These are phyloP conservation scores for Immersiella caudata DNA, from an alignment of 495 filamentous ascomycete species.

Conservation along the genomic window DNA sequence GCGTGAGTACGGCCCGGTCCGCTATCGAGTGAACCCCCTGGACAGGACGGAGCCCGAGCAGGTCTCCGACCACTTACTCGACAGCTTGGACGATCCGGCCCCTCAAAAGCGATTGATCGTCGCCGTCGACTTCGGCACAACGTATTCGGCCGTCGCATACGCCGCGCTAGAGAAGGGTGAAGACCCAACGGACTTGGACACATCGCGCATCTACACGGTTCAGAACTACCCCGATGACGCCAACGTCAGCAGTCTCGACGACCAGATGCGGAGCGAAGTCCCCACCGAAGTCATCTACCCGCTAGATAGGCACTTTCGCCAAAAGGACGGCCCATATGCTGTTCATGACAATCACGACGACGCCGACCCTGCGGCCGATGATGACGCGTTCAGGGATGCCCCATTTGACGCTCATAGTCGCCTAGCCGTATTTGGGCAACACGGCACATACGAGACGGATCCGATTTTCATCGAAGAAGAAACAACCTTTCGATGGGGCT, in stretches of 20 bases:
- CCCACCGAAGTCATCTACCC: constrained; percentile 10
- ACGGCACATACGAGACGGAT: not conserved
- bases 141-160: constrained; percentile 11
- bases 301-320: not conserved
- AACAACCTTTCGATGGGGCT: not conserved
- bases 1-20: not conserved
- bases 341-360: not conserved
- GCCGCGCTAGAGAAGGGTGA: constrained; percentile 6
- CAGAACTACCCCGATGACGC: not conserved
- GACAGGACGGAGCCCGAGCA: not conserved
- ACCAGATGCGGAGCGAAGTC: constrained; percentile 6
- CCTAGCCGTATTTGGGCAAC: not conserved
- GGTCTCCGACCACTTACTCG: not conserved
- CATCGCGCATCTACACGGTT: constrained; percentile 1
- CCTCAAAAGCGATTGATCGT: constrained; percentile 1
- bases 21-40: not conserved
- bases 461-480: not conserved
- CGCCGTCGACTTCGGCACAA: constrained; percentile 11
- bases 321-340: not conserved
- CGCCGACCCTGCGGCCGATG: not conserved
- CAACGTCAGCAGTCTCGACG: not conserved
- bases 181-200: not conserved
- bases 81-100: not conserved
- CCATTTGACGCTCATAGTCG: not conserved
- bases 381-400: not conserved